Evolutionary conservation across 495 filamentous ascomycete genomes (phyloP).

Genomic region (Saxophila tyrrhenica): DNA sequence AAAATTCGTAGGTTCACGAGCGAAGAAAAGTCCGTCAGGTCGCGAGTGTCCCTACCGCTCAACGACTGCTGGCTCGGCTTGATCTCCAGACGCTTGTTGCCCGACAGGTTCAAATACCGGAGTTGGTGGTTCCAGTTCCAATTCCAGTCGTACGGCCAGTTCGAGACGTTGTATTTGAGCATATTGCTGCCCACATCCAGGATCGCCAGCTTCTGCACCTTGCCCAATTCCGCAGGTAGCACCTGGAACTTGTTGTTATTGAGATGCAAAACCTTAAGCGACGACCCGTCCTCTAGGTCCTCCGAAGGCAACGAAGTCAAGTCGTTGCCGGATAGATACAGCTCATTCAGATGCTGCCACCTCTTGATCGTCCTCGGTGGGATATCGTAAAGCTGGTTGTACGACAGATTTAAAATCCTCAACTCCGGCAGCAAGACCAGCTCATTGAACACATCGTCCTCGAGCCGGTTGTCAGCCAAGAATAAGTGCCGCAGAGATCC

Average conservation of each 20-base stretch:
- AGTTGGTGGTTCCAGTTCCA: conserved; percentile 97
- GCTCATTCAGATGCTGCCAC: conserved; percentile 78
- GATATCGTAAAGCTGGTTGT: conserved; percentile 88
- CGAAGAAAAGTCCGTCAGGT: conserved; percentile 84
- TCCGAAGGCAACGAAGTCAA: conserved; percentile 83
- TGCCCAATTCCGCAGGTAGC: conserved; percentile 86
- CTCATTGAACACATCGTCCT: conserved; percentile 90
- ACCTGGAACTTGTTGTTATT: conserved; percentile 97
- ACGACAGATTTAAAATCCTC: conserved; percentile 83
- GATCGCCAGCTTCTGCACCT: conserved; percentile 79
- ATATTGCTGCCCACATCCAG: conserved; percentile 91
- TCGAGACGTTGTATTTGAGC: conserved; percentile 98
- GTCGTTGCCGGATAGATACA: conserved; percentile 94
- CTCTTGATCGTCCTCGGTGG: conserved; percentile 74
- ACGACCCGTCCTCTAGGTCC: conserved; percentile 77
- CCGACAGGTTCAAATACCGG: conserved; percentile 90
- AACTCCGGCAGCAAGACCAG: conserved; percentile 72
- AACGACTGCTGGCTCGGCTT: conserved; percentile 57
- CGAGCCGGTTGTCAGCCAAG: conserved; percentile 85
- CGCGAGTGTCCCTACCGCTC: conserved; percentile 41
- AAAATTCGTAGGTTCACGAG: conserved; percentile 78
- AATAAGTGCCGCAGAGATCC: conserved; percentile 71
- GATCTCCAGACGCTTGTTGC: conserved; percentile 95
- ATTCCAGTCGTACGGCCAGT: conserved; percentile 99
- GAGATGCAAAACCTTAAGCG: conserved; percentile 82